Percentiles rank a stretch among this genome's conserved stretches.
Evolutionary conservation across 805 yeast species (phyloP).

Genomic region (Dipodascopsis tothii): DNA sequence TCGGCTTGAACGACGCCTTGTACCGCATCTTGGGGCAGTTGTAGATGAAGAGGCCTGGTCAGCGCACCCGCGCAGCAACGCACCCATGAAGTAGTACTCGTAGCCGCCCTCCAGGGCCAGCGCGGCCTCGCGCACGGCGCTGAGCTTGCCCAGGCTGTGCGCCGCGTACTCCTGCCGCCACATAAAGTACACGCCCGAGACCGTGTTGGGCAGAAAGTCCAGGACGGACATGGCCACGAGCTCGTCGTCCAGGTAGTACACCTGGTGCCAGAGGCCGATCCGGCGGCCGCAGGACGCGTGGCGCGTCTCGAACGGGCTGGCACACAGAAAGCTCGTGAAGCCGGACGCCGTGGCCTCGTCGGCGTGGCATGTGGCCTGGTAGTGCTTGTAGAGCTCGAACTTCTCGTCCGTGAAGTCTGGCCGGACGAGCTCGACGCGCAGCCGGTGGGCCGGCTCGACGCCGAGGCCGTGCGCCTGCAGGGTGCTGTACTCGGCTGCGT

Average conservation of each 20-base stretch:
- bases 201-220: conserved; percentile 66
- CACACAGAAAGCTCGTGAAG: conserved; percentile 63
- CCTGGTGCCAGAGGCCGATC: conserved; percentile 67
- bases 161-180: conserved; percentile 73
- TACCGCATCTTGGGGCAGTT: conserved; percentile 79
- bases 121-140: conserved; percentile 64
- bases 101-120: conserved; percentile 42
- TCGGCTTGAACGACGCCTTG: conserved; percentile 52
- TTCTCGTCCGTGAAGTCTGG: conserved; percentile 18
- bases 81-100: conserved; percentile 59
- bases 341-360: conserved; percentile 36
- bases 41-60: conserved; percentile 55
- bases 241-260: conserved; percentile 56
- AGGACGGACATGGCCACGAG: conserved; percentile 69
- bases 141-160: conserved; percentile 69
- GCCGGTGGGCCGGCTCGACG: conserved; percentile 6
- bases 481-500: conserved; percentile 34
- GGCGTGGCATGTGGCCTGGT: conserved; percentile 71
- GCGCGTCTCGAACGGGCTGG: conserved; percentile 46
- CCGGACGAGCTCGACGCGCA: conserved; percentile 9
- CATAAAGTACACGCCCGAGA: conserved; percentile 79
- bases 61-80: background rate
- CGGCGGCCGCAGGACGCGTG: background rate
- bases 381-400: conserved; percentile 46
- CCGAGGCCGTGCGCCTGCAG: conserved; percentile 1